Evolutionary conservation across 805 yeast species (phyloP).

Genomic region (Wickerhamiella hasegawae): DNA sequence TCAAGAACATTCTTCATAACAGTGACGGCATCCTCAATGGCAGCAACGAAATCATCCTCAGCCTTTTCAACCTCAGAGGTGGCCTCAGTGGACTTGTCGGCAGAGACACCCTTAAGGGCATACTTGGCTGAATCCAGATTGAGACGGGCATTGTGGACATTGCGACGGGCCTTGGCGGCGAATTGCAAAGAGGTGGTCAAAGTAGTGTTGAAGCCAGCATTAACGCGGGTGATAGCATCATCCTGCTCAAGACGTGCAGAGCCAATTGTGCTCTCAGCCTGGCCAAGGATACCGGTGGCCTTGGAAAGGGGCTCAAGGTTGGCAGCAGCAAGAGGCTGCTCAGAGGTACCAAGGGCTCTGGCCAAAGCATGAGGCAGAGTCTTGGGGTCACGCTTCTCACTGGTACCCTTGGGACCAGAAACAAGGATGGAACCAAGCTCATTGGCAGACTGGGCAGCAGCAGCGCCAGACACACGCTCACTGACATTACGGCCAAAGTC

Average conservation of each 20-base stretch:
- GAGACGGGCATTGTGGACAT: constrained; percentile 63
- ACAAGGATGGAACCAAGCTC: constrained; percentile 63
- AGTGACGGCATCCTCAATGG: constrained; percentile 74
- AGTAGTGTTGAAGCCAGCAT: constrained; percentile 46
- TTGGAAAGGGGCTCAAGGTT: constrained; percentile 38
- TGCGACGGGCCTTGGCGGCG: constrained; percentile 51
- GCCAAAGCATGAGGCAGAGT: constrained; percentile 71
- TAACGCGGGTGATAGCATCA: constrained; percentile 54
- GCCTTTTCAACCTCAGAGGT: constrained; percentile 66
- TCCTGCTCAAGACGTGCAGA: constrained; percentile 75
- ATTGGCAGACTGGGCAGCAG: constrained; percentile 59
- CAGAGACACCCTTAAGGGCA: constrained; percentile 24
- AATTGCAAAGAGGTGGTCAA: constrained; percentile 43
- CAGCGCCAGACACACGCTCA: constrained; percentile 45
- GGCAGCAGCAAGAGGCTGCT: constrained; percentile 23
- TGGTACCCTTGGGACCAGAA: constrained; percentile 22
- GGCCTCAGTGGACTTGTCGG: constrained; percentile 53
- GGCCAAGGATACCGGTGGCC: constrained; percentile 50
- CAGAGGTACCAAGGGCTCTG: constrained; percentile 35
- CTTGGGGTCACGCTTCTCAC: constrained; percentile 44
- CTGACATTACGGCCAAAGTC: constrained; percentile 55
- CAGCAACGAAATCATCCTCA: constrained; percentile 76
- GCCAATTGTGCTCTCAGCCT: constrained; percentile 58
- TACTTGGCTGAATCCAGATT: constrained; percentile 66
- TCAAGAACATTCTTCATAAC: constrained; percentile 70